These are phyloP conservation scores for Talaromyces albobiverticillius DNA, from an alignment of 2,329 filamentous ascomycete genomes.

Conservation along the genomic window DNA sequence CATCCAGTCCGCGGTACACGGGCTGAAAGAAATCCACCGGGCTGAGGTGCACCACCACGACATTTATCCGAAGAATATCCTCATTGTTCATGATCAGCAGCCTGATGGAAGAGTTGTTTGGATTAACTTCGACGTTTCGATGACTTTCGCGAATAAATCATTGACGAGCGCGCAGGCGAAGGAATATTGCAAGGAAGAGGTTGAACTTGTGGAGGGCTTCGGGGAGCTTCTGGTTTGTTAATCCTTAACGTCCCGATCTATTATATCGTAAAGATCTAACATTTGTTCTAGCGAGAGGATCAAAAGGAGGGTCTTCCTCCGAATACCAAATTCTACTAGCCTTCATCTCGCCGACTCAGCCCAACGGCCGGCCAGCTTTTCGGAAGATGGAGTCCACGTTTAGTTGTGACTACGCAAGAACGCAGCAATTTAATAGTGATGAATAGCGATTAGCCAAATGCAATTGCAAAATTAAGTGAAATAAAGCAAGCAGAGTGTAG, in stretches of 20 bases:
- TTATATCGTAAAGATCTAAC: background rate
- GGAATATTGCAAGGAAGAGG: slow-evolving; percentile 17
- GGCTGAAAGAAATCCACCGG: slow-evolving; percentile 20
- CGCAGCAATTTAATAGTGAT: too few relatives aligned
- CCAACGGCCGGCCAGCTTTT: too few relatives aligned
- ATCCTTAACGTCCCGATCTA: too few relatives aligned
- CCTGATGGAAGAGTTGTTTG: slow-evolving; percentile 23
- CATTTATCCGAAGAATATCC: slow-evolving; percentile 20
- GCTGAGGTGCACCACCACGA: slow-evolving; percentile 21
- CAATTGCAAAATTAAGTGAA: too few relatives aligned
- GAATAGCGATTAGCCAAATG: too few relatives aligned
- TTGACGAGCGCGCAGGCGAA: too few relatives aligned
- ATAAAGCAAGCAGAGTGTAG: too few relatives aligned
- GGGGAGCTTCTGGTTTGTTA: slow-evolving; percentile 16
- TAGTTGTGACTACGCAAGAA: too few relatives aligned
- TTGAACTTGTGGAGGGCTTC: slow-evolving; percentile 17
- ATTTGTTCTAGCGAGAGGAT: slow-evolving; percentile 19
- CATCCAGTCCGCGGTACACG: slow-evolving; percentile 18
- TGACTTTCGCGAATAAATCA: slow-evolving; percentile 19
- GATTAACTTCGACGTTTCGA: slow-evolving; percentile 26
- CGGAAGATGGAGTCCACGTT: too few relatives aligned
- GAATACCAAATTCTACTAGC: slow-evolving; percentile 23
- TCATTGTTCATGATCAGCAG: slow-evolving; percentile 17
- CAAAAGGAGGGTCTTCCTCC: slow-evolving; percentile 20
- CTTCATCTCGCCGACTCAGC: too few relatives aligned